Evolutionary conservation across 2,329 filamentous ascomycete species (phyloP).

Genomic region (Arthrobotrys conoides): DNA sequence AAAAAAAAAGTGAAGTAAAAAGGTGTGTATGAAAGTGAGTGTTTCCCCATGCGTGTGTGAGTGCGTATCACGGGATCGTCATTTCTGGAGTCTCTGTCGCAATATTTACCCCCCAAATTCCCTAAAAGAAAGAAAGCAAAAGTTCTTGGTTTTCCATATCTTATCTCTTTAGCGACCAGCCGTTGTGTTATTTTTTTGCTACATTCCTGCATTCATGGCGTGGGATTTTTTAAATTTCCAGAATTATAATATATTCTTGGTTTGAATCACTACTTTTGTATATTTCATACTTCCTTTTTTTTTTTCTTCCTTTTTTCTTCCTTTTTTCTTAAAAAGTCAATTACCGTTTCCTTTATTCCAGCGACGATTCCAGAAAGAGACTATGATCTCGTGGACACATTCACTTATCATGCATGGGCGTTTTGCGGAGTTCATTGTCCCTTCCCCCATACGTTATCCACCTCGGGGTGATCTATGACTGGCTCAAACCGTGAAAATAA

Average conservation of each 20-base stretch:
- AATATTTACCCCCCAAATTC: constrained; percentile 5
- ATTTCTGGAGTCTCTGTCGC: constrained; percentile 40
- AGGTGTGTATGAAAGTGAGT: constrained; percentile 33
- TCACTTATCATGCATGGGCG: constrained; percentile 27
- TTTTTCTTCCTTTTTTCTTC: not conserved
- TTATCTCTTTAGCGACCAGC: constrained; percentile 19
- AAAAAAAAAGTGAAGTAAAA: constrained; percentile 13
- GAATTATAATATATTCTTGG: constrained; percentile 10
- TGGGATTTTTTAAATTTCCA: constrained; percentile 19
- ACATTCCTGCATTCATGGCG: constrained; percentile 52
- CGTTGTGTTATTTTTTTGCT: constrained; percentile 10
- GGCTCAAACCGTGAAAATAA: constrained; percentile 4
- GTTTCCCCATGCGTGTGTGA: constrained; percentile 25
- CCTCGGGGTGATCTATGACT: not conserved
- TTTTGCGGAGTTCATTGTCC: constrained; percentile 27
- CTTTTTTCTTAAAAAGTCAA: not conserved
- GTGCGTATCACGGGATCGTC: constrained; percentile 41
- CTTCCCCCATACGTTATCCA: not conserved
- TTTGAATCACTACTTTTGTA: not conserved
- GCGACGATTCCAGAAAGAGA: constrained; percentile 34
- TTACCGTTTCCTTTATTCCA: constrained; percentile 5
- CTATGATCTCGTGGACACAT: constrained; percentile 48
- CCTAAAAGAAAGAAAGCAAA: constrained; percentile 14
- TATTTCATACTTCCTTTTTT: constrained; percentile 3
- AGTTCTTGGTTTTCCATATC: constrained; percentile 10